Base-by-base conservation (phyloP, 1,284 basidiomycete genomes). In the Microbotryum violaceum region DNA sequence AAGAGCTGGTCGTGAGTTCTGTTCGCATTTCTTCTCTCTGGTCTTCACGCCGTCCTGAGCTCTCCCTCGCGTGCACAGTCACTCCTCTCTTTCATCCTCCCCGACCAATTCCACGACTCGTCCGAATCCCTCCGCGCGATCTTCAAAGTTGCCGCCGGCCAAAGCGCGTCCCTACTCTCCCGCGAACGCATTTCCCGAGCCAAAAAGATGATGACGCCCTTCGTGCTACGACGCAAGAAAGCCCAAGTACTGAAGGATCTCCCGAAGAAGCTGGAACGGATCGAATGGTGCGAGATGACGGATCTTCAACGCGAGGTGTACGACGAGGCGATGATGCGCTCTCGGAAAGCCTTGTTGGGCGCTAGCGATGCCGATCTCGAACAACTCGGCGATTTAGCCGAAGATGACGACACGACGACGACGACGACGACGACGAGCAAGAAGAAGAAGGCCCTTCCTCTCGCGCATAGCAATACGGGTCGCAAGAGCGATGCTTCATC, bases 171-270 rank as follows among this genome's bases (percentile, higher is more conserved):
- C 49, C 84, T 98, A 18, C 88, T 92, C 7, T 97, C 29, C 89
- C 91, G 54, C 80, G 94, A 59, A 61, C 71, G 71, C 37, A 70
- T 72, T 42, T 55, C 52, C 27, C 64, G 66, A 60, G 96, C 96
- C 6, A 96, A 97, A 78, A 91, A 89, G 75, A 97, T 99, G 92
- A 92, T 99, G 86, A 93, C 90, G 20, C 96, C 96, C 0, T 99
- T 99, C 74, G 93, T 98, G 31, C 82, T 99, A 23, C 87, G 96
- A 25, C 83, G 96, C 54, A 84, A 93, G 67, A 99, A 99, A 77
- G 89, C 92, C 66, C 74, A 94, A 84, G 94, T 99, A 1, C 80
- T 98, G 44, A 86, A 87, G 71, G 91, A 96, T 66, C 82, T 99
- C 21, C 92, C 93, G 1, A 85, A 86, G 65, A 98, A 98, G 79